These are phyloP conservation scores for Colletotrichum eremochloae DNA, from an alignment of 2,329 filamentous ascomycete genomes.

Conservation along the genomic window DNA sequence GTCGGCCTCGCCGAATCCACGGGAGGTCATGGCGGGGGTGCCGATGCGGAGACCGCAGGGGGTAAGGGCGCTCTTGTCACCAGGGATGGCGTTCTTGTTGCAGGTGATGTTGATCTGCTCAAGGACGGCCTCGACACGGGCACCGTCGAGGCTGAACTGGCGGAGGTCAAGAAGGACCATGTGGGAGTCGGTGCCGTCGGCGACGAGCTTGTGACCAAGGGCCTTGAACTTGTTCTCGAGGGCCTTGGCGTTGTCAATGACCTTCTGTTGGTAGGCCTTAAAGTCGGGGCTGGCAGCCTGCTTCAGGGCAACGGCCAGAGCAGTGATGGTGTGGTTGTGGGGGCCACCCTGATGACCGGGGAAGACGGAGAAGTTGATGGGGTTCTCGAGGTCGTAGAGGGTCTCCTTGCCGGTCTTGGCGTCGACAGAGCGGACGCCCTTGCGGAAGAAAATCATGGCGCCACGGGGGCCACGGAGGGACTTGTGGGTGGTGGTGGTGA, in stretches of 20 bases:
- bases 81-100: conserved; percentile 99
- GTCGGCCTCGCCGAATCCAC: conserved; percentile 92
- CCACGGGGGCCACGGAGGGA: conserved; percentile 96
- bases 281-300: conserved; percentile 93
- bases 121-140: conserved; percentile 93
- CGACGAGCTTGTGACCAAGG: conserved; percentile 93
- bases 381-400: conserved; percentile 92
- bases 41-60: conserved; percentile 96
- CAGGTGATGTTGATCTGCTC: conserved; percentile 99
- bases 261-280: conserved; percentile 92
- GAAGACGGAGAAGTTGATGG: conserved; percentile 99
- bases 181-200: conserved; percentile 96
- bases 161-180: conserved; percentile 97
- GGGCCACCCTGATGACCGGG: conserved; percentile 98
- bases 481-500: conserved; percentile 99
- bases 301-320: conserved; percentile 92
- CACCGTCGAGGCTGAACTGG: conserved; percentile 87
- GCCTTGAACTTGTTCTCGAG: conserved; percentile 87
- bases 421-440: conserved; percentile 91
- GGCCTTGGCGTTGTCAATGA: conserved; percentile 93
- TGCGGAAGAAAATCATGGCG: conserved; percentile 99
- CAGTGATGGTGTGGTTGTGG: conserved; percentile 99
- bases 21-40: conserved; percentile 96
- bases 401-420: conserved; percentile 91
- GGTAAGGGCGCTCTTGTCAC: conserved; percentile 96